Conservation (phyloP, 2,329 filamentous ascomycete species). For the Cyclaneusma minus region DNA sequence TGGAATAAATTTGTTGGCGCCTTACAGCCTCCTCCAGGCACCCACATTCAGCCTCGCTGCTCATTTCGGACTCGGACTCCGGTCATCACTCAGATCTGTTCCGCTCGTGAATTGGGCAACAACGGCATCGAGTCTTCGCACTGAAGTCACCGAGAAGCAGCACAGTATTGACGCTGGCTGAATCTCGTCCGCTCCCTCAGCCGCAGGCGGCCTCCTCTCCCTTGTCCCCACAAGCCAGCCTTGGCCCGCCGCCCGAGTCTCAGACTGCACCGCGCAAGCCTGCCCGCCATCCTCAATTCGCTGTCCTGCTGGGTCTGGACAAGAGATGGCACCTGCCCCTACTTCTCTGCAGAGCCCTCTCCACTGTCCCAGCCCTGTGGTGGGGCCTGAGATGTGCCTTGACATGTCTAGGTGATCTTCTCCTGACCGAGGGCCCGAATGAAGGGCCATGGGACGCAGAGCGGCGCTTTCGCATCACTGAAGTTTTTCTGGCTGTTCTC, state of each 20-base stretch:
- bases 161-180: no score
- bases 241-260: constrained; percentile 4
- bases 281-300: constrained; percentile 60
- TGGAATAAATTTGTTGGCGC: no score
- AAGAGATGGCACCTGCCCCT: constrained; percentile 59
- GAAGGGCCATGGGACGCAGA: constrained; percentile 25
- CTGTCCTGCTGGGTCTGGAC: constrained; percentile 61
- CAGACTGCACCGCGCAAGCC: constrained; percentile 16
- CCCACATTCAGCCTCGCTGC: no score
- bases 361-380: constrained; percentile 53
- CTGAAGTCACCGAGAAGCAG: no score
- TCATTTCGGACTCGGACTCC: no score
- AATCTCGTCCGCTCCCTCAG: no score
- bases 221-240: constrained; percentile 11
- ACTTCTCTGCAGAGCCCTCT: constrained; percentile 56
- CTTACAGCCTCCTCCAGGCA: no score
- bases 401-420: constrained; percentile 49
- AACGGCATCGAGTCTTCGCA: no score
- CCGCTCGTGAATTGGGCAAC: no score
- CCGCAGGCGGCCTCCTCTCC: constrained; percentile 1
- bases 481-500: constrained; percentile 56
- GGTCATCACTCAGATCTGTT: no score
- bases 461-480: constrained; percentile 41
- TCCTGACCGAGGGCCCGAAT: constrained; percentile 28
- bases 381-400: constrained; percentile 57